Evolutionary conservation across 371 early-diverging fungal species (phyloP).

Genomic region (Mucor racemosus): DNA sequence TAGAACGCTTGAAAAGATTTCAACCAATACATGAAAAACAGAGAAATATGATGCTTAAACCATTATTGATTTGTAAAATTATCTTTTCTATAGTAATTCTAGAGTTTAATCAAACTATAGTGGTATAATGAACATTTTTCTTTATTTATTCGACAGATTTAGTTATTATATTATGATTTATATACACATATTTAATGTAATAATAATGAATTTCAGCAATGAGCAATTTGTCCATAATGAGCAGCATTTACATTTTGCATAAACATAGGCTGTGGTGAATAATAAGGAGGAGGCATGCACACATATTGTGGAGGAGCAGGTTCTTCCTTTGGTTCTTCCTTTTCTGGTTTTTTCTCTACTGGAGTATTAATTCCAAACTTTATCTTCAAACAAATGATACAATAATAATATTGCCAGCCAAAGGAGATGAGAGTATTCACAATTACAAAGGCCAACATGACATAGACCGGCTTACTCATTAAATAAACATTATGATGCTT

Average conservation of each 20-base stretch:
- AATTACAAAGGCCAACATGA: slow-evolving; percentile 47
- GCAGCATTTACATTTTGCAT: slow-evolving; percentile 22
- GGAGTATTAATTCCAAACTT: slow-evolving; percentile 36
- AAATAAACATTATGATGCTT: slow-evolving; percentile 41
- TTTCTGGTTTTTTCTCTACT: slow-evolving; percentile 9
- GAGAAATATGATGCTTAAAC: too few species aligned
- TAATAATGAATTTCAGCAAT: neutral
- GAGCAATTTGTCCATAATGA: neutral
- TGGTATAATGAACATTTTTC: too few species aligned
- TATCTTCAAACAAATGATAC: slow-evolving; percentile 28
- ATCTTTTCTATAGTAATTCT: too few species aligned
- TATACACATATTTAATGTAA: too few species aligned
- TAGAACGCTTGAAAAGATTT: too few species aligned
- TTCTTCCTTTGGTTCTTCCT: slow-evolving; percentile 15
- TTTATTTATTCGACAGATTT: too few species aligned
- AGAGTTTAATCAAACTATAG: too few species aligned
- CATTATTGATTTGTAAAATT: too few species aligned
- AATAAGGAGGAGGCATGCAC: slow-evolving; percentile 21
- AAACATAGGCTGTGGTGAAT: slow-evolving; percentile 21
- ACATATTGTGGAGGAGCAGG: slow-evolving; percentile 10
- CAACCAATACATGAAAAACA: too few species aligned
- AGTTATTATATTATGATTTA: too few species aligned
- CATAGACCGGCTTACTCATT: slow-evolving; percentile 41
- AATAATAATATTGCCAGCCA: slow-evolving; percentile 50
- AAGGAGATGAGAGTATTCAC: slow-evolving; percentile 33